These are phyloP conservation scores for Pleoardoris graminearum DNA, from an alignment of 2,329 filamentous ascomycete genomes.

Conservation along the genomic window DNA sequence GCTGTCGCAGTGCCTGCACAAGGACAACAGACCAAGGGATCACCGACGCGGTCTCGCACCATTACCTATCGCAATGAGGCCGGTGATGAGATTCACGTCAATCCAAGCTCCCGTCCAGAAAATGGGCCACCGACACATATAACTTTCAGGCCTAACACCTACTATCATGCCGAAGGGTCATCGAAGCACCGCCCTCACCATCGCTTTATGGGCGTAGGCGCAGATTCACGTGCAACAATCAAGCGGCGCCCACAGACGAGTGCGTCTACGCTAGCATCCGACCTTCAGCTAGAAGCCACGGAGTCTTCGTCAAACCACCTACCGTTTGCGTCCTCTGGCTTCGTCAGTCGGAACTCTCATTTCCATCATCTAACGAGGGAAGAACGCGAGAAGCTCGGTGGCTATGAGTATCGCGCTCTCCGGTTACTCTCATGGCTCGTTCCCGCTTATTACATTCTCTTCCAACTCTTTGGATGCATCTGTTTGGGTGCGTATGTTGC, in stretches of 20 bases:
- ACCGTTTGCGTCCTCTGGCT: slow-evolving; percentile 21
- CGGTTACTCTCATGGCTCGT: slow-evolving; percentile 55
- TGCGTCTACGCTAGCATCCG: slow-evolving; percentile 15
- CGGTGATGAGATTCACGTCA: slow-evolving; percentile 16
- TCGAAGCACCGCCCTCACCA: slow-evolving; percentile 15
- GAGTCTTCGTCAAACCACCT: slow-evolving; percentile 13
- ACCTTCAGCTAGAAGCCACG: slow-evolving; percentile 11
- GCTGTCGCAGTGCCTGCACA: not conserved
- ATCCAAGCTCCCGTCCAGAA: slow-evolving; percentile 2
- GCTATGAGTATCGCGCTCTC: slow-evolving; percentile 55
- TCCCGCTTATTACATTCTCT: slow-evolving; percentile 19
- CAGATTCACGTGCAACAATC: slow-evolving; percentile 33
- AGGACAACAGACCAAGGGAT: not conserved
- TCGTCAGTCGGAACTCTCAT: slow-evolving; percentile 52
- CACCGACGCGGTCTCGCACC: slow-evolving; percentile 1
- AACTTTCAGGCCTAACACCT: slow-evolving; percentile 34
- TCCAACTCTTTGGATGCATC: slow-evolving; percentile 17
- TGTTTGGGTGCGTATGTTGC: slow-evolving; percentile 46
- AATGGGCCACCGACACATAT: slow-evolving; percentile 24
- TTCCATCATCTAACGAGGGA: slow-evolving; percentile 51
- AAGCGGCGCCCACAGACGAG: slow-evolving; percentile 14
- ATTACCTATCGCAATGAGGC: slow-evolving; percentile 16
- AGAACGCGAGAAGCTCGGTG: slow-evolving; percentile 52
- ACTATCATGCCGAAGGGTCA: slow-evolving; percentile 12
- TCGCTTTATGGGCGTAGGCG: slow-evolving; percentile 42